Percentiles rank a stretch among this genome's conserved stretches.
Conservation (phyloP, 768 basidiomycete species). For the Pleurotus cornucopiae region DNA sequence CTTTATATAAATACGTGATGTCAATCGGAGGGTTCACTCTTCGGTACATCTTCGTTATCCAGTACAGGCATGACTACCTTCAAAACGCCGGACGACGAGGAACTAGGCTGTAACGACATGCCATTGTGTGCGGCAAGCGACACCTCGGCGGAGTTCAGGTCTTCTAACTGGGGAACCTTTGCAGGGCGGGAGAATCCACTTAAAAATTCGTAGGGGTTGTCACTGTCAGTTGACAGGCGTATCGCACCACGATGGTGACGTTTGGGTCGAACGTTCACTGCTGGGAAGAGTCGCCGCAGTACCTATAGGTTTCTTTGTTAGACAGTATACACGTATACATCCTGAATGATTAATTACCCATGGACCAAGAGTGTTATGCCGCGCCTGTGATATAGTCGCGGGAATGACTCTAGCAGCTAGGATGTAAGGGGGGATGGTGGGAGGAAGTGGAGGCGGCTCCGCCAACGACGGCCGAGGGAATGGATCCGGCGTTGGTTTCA, state of each 20-base stretch:
- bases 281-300: slow-evolving; percentile 20
- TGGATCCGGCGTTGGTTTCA: slow-evolving; percentile 33
- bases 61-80: slow-evolving; percentile 13
- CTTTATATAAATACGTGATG: background rate
- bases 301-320: slow-evolving; percentile 12
- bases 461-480: slow-evolving; percentile 24
- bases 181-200: slow-evolving; percentile 37
- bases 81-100: slow-evolving; percentile 9
- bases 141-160: slow-evolving; percentile 44
- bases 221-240: slow-evolving; percentile 13
- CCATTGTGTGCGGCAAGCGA: slow-evolving; percentile 45
- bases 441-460: slow-evolving; percentile 34
- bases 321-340: slow-evolving; percentile 7
- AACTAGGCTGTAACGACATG: slow-evolving; percentile 42
- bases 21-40: background rate
- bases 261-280: slow-evolving; percentile 12
- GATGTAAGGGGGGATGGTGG: slow-evolving; percentile 45
- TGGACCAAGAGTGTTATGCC: slow-evolving; percentile 46
- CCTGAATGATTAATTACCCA: slow-evolving; percentile 36
- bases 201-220: slow-evolving; percentile 52
- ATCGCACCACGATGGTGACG: slow-evolving; percentile 1
- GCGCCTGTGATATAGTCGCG: slow-evolving; percentile 42
- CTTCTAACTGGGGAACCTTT: slow-evolving; percentile 34
- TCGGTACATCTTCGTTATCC: background rate
- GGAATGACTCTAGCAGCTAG: slow-evolving; percentile 39